A percentile compares a stretch with the other conserved stretches of the same genome.
Evolutionary conservation across 2,329 filamentous ascomycete genomes (phyloP).

Genomic region (Cladorrhinum sp.): DNA sequence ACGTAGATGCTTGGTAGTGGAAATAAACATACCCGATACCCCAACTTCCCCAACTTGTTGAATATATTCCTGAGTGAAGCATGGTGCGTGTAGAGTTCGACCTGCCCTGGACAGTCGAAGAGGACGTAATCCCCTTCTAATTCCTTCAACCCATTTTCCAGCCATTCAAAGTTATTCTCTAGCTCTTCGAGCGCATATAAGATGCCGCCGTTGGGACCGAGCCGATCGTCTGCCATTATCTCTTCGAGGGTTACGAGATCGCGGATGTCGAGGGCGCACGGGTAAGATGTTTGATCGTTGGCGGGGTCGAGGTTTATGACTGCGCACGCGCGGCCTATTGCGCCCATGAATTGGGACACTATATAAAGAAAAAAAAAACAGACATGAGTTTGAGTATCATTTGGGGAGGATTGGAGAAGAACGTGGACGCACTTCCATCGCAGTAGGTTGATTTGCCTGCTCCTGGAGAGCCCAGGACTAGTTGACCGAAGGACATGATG

Average conservation of each 20-base stretch:
- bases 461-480: conserved; percentile 90
- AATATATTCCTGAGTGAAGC: conserved; percentile 89
- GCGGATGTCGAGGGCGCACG: conserved; percentile 85
- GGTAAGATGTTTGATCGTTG: conserved; percentile 88
- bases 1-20: not conserved
- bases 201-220: conserved; percentile 90
- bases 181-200: conserved; percentile 93
- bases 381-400: not conserved
- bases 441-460: conserved; percentile 97
- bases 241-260: conserved; percentile 86
- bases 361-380: conserved; percentile 6
- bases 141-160: conserved; percentile 75
- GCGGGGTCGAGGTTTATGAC: conserved; percentile 96
- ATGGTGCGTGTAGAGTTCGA: conserved; percentile 96
- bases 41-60: conserved; percentile 82
- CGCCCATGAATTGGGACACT: conserved; percentile 97
- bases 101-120: conserved; percentile 95
- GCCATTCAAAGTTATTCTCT: conserved; percentile 90
- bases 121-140: conserved; percentile 88
- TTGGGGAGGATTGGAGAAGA: not conserved
- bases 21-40: conserved; percentile 72
- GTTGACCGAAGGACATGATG: conserved; percentile 64
- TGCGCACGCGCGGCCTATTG: conserved; percentile 91
- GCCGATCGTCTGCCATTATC: conserved; percentile 85
- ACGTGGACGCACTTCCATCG: conserved; percentile 73